Evolutionary conservation across 2,329 filamentous ascomycete species (phyloP).

Genomic region (Massarina eburnea): DNA sequence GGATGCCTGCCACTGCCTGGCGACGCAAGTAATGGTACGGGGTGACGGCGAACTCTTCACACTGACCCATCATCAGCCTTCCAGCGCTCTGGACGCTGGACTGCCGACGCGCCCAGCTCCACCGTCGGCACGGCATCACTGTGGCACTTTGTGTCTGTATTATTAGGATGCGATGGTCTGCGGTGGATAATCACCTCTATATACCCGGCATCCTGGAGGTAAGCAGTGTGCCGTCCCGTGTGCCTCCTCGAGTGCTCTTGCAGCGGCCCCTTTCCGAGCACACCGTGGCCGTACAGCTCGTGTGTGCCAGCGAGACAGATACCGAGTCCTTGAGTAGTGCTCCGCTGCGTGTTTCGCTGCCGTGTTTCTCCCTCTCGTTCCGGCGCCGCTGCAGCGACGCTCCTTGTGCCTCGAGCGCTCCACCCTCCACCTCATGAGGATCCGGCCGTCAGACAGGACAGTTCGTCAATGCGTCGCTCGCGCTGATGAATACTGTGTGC

Average conservation of each 20-base stretch:
- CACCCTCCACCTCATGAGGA: not conserved
- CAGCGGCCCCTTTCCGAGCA: constrained; percentile 7
- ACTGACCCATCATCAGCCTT: too few relatives aligned
- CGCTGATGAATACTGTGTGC: constrained; percentile 17
- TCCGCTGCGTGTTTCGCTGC: not conserved
- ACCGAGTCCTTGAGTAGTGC: constrained; percentile 11
- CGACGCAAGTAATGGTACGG: too few relatives aligned
- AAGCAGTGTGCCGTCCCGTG: not conserved
- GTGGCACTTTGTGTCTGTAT: too few relatives aligned
- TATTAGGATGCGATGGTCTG: too few relatives aligned
- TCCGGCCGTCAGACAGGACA: constrained; percentile 1
- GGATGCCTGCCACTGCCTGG: not conserved
- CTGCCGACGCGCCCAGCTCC: too few relatives aligned
- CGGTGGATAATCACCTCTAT: not conserved
- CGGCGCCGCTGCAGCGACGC: constrained; percentile 11
- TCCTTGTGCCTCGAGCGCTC: not conserved
- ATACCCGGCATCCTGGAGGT: constrained; percentile 1
- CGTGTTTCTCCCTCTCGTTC: constrained; percentile 4
- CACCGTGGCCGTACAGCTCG: constrained; percentile 22
- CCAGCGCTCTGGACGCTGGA: too few relatives aligned
- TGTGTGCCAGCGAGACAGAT: too few relatives aligned
- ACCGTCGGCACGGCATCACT: too few relatives aligned
- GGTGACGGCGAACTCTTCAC: too few relatives aligned
- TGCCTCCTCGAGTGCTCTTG: not conserved
- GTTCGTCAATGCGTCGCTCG: constrained; percentile 20